A percentile compares a stretch with the other conserved stretches of the same genome.
Evolutionary conservation across 176 grass and related monocot genomes (phyloP).

Genomic region (Eragrostis curvula): DNA sequence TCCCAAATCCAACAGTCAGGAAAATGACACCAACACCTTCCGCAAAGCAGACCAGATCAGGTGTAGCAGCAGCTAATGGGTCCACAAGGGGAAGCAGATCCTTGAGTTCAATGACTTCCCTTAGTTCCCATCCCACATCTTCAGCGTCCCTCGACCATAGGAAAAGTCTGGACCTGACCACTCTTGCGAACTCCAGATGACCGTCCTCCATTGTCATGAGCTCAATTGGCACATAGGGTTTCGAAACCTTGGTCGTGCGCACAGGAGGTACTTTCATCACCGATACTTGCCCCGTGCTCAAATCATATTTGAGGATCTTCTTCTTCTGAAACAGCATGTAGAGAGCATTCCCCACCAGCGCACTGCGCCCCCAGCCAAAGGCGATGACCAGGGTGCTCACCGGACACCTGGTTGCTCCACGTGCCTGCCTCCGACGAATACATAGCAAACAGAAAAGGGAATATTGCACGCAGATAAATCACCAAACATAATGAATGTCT

Average conservation of each 20-base stretch:
- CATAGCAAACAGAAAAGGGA: no score
- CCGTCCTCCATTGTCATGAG: neutral
- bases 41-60: no score
- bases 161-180: neutral
- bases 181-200: neutral
- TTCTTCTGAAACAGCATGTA: neutral
- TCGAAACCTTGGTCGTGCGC: neutral
- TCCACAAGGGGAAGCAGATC: no score
- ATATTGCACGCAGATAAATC: no score
- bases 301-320: neutral
- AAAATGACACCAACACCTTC: no score
- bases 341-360: neutral
- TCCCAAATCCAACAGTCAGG: no score
- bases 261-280: neutral
- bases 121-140: neutral
- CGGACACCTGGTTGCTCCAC: neutral
- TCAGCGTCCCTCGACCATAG: neutral
- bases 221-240: neutral
- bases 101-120: neutral
- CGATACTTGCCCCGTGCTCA: neutral
- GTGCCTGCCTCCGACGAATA: neutral
- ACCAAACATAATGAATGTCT: no score
- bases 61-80: no score
- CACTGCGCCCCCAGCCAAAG: no score
- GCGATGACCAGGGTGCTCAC: no score